Base-by-base conservation (phyloP, 1,139 yeast genomes). In the Kodamaea derodonti region DNA sequence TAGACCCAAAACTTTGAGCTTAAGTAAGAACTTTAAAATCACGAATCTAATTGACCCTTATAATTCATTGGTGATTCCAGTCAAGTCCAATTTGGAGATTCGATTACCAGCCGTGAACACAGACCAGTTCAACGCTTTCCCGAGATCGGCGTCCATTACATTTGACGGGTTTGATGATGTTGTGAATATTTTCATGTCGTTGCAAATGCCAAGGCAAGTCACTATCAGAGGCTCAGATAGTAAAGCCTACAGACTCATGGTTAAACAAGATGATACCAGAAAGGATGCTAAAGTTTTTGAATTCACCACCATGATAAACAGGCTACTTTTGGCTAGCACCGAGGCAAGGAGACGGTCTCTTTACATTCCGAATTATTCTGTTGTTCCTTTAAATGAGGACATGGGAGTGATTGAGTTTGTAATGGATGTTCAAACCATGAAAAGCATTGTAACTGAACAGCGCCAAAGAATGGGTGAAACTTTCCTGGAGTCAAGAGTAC, bases 241-340 rank as follows among this genome's bases (percentile, higher is more conserved):
- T 9, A 58, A 62, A 11, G 58, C 66, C 1, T 90, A 88, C 54
- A 75, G 81, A 23, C 69, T 94, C 20, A 72, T 94, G 65, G 82
- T 95, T 46, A 94, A 94, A 55, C 75, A 81, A 43, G 99, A 94
- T 56, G 98, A 94, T 60, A 81, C 95, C 9, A 67, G 98, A 46
- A 95, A 94, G 54, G 99, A 94, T 63, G 95, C 96, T 4, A 84
- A 95, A 46, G 77, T 92, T 32, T 86, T 92, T 75, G 97, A 94
- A 49, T 83, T 94, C 47, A 88, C 97, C 0, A 78, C 88, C 1
- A 84, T 90, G 61, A 80, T 92, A 54, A 92, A 90, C 49, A 75
- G 87, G 42, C 57, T 92, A 26, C 64, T 94, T 35, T 60, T 69
- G 16, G 69, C 73, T 22, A 84, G 85, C 50, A 71, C 75, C 12